Conservation (phyloP, 2,329 filamentous ascomycete genomes). For the Teratosphaeria viscida region DNA sequence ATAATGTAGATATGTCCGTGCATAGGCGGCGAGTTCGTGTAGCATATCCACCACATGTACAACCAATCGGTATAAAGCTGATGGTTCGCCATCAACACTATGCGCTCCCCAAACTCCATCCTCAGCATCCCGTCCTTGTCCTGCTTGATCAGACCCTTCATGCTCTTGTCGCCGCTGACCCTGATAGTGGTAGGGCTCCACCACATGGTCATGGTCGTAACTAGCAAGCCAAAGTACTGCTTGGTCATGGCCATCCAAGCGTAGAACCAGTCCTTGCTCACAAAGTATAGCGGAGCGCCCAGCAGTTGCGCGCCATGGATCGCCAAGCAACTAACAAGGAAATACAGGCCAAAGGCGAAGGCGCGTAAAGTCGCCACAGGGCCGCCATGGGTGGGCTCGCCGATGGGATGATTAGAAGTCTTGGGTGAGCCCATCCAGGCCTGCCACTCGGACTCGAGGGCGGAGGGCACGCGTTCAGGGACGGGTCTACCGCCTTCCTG, state of each 20-base stretch:
- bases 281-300: conserved; percentile 61
- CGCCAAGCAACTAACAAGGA: conserved; percentile 32
- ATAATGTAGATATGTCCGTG: conserved; percentile 86
- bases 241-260: conserved; percentile 82
- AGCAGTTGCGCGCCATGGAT: conserved; percentile 58
- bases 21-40: conserved; percentile 55
- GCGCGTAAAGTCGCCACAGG: conserved; percentile 34
- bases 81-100: conserved; percentile 78
- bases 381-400: conserved; percentile 32
- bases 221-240: conserved; percentile 65
- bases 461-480: conserved; percentile 3
- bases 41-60: conserved; percentile 87
- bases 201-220: conserved; percentile 71
- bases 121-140: conserved; percentile 60
- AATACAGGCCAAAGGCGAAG: conserved; percentile 35
- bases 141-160: conserved; percentile 61
- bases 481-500: background rate
- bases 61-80: conserved; percentile 71
- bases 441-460: conserved; percentile 8
- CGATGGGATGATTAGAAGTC: conserved; percentile 19
- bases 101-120: conserved; percentile 67
- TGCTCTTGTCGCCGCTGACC: conserved; percentile 71
- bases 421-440: conserved; percentile 7
- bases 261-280: conserved; percentile 67
- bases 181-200: conserved; percentile 73